Conservation (phyloP, 73 alveolate genomes). For the Uronychia setigera region DNA sequence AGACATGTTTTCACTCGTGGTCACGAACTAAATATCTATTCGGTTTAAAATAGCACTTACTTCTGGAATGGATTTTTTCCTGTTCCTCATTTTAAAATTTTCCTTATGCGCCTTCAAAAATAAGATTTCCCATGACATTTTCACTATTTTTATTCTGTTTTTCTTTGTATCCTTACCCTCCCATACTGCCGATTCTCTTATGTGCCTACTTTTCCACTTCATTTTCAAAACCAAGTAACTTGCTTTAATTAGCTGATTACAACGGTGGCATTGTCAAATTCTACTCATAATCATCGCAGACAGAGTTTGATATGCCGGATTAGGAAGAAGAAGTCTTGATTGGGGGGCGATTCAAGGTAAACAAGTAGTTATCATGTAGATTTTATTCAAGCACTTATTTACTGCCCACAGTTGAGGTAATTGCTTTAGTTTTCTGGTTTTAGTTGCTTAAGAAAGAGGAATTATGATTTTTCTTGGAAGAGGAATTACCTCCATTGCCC, state of each 20-base stretch:
- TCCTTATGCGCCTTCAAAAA: background rate
- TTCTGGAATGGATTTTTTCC: background rate
- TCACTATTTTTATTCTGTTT: background rate
- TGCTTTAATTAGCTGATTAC: background rate
- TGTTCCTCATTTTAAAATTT: background rate
- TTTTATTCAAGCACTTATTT: no score
- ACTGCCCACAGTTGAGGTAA: background rate
- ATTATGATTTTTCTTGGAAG: background rate
- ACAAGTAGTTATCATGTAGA: background rate
- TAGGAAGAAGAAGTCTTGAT: background rate
- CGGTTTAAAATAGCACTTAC: background rate
- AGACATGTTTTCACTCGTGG: background rate
- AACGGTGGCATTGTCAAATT: background rate
- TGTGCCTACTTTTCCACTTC: background rate
- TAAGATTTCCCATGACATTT: background rate
- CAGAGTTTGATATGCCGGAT: background rate
- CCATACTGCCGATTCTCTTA: background rate
- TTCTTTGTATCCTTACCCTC: background rate
- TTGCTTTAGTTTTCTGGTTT: background rate
- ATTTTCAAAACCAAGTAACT: background rate
- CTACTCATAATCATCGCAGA: background rate
- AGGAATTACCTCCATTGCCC: background rate
- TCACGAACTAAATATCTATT: background rate
- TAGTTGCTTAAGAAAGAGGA: background rate
- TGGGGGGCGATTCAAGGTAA: background rate